Conservation (phyloP, 2,329 filamentous ascomycete genomes). For the Beauveria varroae region DNA sequence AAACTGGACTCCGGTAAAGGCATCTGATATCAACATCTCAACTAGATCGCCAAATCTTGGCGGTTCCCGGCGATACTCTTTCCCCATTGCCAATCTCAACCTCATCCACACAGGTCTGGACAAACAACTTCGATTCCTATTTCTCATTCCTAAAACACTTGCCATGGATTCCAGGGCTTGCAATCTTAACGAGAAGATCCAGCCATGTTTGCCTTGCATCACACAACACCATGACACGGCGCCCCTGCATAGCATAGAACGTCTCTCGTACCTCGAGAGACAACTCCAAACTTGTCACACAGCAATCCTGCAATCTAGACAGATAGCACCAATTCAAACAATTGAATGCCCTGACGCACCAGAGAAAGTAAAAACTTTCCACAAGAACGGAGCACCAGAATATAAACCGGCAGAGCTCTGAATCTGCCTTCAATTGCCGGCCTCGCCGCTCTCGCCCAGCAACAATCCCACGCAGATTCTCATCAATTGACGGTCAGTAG, state of each 20-base stretch:
- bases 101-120: neutral
- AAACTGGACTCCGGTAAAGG: no score
- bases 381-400: neutral
- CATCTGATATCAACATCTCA: no score
- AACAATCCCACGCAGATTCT: neutral
- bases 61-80: neutral
- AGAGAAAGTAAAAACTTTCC: no score
- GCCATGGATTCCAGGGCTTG: neutral
- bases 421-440: neutral
- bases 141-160: neutral
- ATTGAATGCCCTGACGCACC: no score
- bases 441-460: neutral
- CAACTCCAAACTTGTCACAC: conserved; percentile 11
- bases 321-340: neutral
- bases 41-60: neutral
- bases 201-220: neutral
- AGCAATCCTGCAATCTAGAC: conserved; percentile 10
- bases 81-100: no score
- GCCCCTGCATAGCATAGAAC: neutral
- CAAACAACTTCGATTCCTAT: neutral
- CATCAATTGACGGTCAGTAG: neutral
- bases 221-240: neutral
- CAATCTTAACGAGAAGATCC: neutral
- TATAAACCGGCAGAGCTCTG: neutral
- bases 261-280: conserved; percentile 1